Evolutionary conservation across 2,329 filamentous ascomycete genomes (phyloP).

Genomic region (Pseudogymnoascus sp.): DNA sequence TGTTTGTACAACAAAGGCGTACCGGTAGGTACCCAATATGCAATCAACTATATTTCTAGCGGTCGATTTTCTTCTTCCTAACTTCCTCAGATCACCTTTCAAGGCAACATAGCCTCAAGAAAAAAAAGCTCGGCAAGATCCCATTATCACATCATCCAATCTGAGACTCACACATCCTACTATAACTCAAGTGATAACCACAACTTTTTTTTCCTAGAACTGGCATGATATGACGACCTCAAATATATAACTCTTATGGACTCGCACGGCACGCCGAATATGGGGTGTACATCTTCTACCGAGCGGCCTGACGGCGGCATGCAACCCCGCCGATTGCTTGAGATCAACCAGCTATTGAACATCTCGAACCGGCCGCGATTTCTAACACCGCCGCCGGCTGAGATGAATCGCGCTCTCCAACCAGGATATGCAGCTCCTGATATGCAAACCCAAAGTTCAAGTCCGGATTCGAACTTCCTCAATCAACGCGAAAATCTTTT

Average conservation of each 20-base stretch:
- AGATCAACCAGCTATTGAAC: background rate
- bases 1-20: constrained; percentile 1
- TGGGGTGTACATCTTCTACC: background rate
- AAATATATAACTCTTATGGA: background rate
- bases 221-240: background rate
- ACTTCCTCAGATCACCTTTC: background rate
- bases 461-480: background rate
- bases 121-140: background rate
- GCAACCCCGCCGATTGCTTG: background rate
- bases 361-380: background rate
- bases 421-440: too few species aligned
- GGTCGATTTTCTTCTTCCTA: background rate
- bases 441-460: background rate
- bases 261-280: background rate
- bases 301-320: background rate
- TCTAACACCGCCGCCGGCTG: background rate
- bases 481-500: background rate
- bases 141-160: background rate
- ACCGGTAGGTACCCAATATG: background rate
- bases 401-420: background rate
- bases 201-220: background rate
- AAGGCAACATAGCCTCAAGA: background rate
- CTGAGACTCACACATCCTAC: background rate
- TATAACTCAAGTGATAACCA: background rate
- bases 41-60: background rate